Evolutionary conservation across 257 asterid genomes (phyloP).

Genomic region (Cordia subcordata): DNA sequence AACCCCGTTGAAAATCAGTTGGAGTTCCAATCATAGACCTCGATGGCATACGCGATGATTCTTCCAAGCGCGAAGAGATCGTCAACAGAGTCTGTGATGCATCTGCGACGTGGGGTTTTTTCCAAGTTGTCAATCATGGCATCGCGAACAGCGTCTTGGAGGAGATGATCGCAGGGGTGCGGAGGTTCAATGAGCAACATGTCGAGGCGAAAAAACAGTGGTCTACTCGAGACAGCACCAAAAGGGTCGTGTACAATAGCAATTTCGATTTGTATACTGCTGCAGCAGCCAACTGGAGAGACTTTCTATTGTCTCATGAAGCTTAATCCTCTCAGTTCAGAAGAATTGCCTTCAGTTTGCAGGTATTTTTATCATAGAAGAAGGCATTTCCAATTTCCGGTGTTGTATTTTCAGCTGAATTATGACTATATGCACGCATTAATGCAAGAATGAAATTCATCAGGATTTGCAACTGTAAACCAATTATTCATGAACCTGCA

Average conservation of each 20-base stretch:
- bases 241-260: conserved; percentile 7
- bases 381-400: no score
- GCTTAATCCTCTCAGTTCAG: conserved; percentile 13
- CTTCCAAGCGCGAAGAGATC: not conserved
- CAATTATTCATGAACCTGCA: no score
- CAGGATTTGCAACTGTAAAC: no score
- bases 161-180: conserved; percentile 11
- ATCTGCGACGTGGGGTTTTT: conserved; percentile 21
- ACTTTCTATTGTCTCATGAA: conserved; percentile 12
- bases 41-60: not conserved
- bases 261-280: conserved; percentile 34
- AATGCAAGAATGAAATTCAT: no score
- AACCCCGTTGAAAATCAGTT: not conserved
- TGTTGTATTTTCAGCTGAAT: no score
- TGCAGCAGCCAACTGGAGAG: conserved; percentile 46
- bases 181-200: conserved; percentile 19
- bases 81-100: conserved; percentile 21
- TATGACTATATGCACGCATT: no score
- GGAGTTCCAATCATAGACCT: conserved; percentile 12
- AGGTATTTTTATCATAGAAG: no score
- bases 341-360: conserved; percentile 40
- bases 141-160: conserved; percentile 9
- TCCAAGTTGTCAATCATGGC: not conserved
- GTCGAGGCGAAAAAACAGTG: conserved; percentile 6
- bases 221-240: conserved; percentile 11